A percentile compares a stretch with the other conserved stretches of the same genome.
phyloP scores from a whole-genome alignment of 148 eudicot species.

The Camellia sinensis region DNA sequence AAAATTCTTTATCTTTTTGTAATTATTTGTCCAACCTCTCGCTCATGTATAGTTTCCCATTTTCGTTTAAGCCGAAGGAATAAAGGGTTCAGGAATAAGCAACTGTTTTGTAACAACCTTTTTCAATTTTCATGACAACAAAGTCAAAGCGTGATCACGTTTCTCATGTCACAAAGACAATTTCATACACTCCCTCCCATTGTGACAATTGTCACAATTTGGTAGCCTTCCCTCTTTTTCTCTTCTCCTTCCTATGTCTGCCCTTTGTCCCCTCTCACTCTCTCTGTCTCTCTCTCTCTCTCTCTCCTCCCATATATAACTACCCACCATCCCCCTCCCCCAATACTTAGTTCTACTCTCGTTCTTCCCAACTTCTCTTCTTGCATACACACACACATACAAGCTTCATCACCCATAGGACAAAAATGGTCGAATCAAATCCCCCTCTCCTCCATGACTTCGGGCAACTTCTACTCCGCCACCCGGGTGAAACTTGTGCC shows the following conservation, averaged over 20 bases:
- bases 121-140: neutral
- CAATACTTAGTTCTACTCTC: neutral
- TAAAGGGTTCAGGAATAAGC: neutral
- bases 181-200: neutral
- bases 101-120: neutral
- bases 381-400: too few species aligned
- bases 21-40: neutral
- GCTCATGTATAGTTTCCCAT: neutral
- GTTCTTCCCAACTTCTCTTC: too few species aligned
- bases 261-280: too few species aligned
- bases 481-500: neutral
- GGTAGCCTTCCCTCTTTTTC: conserved; percentile 2
- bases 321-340: neutral
- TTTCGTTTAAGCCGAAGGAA: neutral
- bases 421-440: conserved; percentile 22
- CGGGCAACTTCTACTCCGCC: conserved; percentile 3
- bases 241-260: neutral
- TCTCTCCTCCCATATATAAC: neutral
- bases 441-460: conserved; percentile 31
- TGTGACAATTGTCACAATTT: conserved; percentile 28
- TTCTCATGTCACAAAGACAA: neutral
- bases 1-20: neutral
- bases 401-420: neutral
- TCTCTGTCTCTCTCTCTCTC: neutral
- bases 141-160: neutral